Conservation (phyloP, 2,329 filamentous ascomycete species). For the Sporothrix schenckii region DNA sequence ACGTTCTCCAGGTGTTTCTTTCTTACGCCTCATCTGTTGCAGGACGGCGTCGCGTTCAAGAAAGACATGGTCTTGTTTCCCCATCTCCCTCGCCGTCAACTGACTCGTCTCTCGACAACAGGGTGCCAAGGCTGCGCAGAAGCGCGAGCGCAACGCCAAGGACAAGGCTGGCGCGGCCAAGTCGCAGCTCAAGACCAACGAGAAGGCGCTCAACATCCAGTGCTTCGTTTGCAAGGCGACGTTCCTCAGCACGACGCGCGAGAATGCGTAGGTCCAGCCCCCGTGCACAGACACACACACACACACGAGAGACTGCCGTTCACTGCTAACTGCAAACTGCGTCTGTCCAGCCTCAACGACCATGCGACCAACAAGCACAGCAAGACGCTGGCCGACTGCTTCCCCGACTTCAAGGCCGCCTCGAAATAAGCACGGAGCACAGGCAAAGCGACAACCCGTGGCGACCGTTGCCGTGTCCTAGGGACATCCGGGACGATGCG, state of each 20-base stretch:
- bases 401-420: slow-evolving; percentile 54
- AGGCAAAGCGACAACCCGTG: too few species aligned
- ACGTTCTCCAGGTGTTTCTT: slow-evolving; percentile 31
- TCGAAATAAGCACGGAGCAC: slow-evolving; percentile 29
- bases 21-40: neutral
- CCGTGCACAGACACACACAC: too few species aligned
- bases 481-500: neutral
- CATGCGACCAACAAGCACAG: slow-evolving; percentile 77
- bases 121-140: slow-evolving; percentile 55
- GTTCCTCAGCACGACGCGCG: slow-evolving; percentile 76
- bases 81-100: neutral
- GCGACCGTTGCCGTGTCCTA: neutral
- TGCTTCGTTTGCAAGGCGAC: slow-evolving; percentile 77
- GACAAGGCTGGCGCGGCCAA: slow-evolving; percentile 57
- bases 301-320: neutral
- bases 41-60: neutral
- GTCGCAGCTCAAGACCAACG: slow-evolving; percentile 72
- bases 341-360: slow-evolving; percentile 59
- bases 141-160: slow-evolving; percentile 72
- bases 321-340: neutral
- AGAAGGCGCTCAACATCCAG: slow-evolving; percentile 73
- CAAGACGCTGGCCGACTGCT: slow-evolving; percentile 72
- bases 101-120: slow-evolving; percentile 36
- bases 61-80: neutral
- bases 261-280: slow-evolving; percentile 60